Evolutionary conservation across 495 filamentous ascomycete genomes (phyloP).

Genomic region (Thermochaetoides thermophila): DNA sequence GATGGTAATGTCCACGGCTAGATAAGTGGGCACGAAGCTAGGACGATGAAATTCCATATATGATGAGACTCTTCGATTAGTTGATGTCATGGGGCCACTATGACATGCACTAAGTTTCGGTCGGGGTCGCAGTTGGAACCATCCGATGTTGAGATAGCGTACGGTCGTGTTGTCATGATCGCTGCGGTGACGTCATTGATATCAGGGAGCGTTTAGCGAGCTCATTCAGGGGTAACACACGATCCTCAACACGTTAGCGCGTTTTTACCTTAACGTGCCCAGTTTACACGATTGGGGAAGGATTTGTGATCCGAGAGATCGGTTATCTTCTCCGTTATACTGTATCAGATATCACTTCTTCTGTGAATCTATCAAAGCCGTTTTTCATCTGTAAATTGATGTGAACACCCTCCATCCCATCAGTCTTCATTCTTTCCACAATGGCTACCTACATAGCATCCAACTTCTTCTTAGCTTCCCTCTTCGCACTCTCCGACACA

Average conservation of each 20-base stretch:
- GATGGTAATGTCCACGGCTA: too few species aligned
- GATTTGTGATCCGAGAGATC: too few species aligned
- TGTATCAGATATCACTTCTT: neutral
- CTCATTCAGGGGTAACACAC: too few species aligned
- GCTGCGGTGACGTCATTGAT: too few species aligned
- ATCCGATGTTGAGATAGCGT: too few species aligned
- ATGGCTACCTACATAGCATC: neutral
- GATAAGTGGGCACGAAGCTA: too few species aligned
- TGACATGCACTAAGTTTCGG: neutral
- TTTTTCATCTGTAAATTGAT: neutral
- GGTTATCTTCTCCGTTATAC: neutral
- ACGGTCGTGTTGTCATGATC: too few species aligned
- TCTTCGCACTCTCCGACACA: constrained; percentile 30
- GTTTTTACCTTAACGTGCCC: neutral
- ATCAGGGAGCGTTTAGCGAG: too few species aligned
- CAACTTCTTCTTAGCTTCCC: constrained; percentile 26
- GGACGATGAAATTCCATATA: neutral
- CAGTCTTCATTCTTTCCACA: neutral
- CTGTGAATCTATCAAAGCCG: neutral
- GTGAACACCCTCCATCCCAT: neutral
- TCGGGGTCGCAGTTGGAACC: too few species aligned
- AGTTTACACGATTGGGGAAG: neutral
- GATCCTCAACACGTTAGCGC: too few species aligned
- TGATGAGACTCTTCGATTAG: neutral
- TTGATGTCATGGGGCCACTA: neutral